phyloP scores from a whole-genome alignment of 495 filamentous ascomycete species.

The Choiromyces venosus region DNA sequence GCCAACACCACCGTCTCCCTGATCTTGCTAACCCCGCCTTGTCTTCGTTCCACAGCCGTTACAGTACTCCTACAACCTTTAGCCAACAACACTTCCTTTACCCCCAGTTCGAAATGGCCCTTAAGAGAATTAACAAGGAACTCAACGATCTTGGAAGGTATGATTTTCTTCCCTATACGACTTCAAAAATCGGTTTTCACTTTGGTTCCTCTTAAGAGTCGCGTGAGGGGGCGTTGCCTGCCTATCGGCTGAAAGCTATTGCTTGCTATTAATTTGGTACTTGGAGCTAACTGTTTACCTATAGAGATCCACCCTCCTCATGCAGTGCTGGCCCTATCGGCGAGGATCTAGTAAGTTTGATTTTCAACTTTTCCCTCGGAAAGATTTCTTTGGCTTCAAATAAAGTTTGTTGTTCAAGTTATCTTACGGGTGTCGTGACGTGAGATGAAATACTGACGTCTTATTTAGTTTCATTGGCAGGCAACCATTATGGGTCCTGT shows the following conservation, averaged over 20 bases:
- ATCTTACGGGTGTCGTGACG: not conserved
- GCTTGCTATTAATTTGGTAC: constrained; percentile 15
- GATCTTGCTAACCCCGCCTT: constrained; percentile 37
- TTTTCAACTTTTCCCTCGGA: constrained; percentile 12
- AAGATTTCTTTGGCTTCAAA: constrained; percentile 18
- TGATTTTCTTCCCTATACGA: constrained; percentile 36
- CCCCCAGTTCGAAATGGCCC: constrained; percentile 67
- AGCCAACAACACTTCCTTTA: constrained; percentile 37
- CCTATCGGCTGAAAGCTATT: constrained; percentile 3
- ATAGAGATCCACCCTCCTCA: constrained; percentile 94
- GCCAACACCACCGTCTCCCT: constrained; percentile 35
- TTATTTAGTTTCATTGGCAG: constrained; percentile 93
- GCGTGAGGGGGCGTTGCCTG: constrained; percentile 22
- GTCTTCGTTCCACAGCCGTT: constrained; percentile 24
- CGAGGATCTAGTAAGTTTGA: constrained; percentile 84
- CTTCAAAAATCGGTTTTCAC: not conserved
- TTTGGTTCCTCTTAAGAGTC: constrained; percentile 10
- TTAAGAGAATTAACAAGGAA: constrained; percentile 99
- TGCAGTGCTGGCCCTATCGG: constrained; percentile 95
- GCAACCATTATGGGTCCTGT: constrained; percentile 99
- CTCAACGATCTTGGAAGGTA: constrained; percentile 99
- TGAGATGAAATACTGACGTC: not conserved
- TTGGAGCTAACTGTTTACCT: constrained; percentile 12
- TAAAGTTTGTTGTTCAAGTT: not conserved
- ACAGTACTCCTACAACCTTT: constrained; percentile 18